Conservation (phyloP, 2,329 filamentous ascomycete species). For the Trichoderma pleuroti region DNA sequence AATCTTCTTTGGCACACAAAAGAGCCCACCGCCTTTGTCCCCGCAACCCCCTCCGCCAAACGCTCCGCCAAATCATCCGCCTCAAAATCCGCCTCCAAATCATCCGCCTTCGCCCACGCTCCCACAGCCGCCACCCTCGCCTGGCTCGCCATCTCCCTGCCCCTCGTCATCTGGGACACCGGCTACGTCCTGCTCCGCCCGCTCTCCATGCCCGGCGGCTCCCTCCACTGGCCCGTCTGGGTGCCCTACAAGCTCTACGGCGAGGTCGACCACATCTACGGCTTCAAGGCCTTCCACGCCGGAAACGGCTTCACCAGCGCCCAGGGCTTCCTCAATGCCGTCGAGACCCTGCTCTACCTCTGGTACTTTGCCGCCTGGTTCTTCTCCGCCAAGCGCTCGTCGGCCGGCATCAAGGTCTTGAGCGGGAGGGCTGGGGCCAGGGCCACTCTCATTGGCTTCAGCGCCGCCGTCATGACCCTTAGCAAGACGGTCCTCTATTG, state of each 20-base stretch:
- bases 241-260: conserved; percentile 78
- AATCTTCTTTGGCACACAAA: too few species aligned
- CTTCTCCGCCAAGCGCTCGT: conserved; percentile 17
- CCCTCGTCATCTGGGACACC: conserved; percentile 78
- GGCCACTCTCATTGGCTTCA: conserved; percentile 49
- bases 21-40: conserved; percentile 22
- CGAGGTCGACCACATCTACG: conserved; percentile 76
- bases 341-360: conserved; percentile 65
- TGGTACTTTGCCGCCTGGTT: conserved; percentile 48
- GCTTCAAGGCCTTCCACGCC: conserved; percentile 65
- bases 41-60: conserved; percentile 17
- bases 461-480: conserved; percentile 56
- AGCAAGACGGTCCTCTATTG: conserved; percentile 62
- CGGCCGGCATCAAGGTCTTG: conserved; percentile 32
- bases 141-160: conserved; percentile 73
- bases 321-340: conserved; percentile 64
- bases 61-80: background rate
- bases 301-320: conserved; percentile 73
- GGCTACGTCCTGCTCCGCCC: conserved; percentile 77
- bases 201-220: conserved; percentile 75
- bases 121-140: conserved; percentile 49
- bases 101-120: conserved; percentile 41
- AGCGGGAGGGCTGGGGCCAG: conserved; percentile 42
- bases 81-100: conserved; percentile 17
- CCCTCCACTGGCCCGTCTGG: conserved; percentile 69